These are phyloP conservation scores for Tephrocybe sp. DNA, from an alignment of 768 basidiomycete species.

Conservation along the genomic window DNA sequence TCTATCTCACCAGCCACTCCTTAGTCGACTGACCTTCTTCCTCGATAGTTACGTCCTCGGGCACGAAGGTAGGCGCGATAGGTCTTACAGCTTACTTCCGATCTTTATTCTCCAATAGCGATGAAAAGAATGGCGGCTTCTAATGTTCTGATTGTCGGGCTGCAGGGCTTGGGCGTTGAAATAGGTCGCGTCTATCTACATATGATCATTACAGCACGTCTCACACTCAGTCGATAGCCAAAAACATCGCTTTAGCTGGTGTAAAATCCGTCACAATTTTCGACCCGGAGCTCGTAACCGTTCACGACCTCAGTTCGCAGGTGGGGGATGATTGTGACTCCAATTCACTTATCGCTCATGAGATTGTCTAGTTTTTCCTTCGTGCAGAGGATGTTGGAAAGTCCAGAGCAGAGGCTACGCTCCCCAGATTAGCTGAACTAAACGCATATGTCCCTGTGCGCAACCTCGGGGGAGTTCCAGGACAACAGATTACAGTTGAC, in stretches of 20 bases:
- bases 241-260: conserved; percentile 92
- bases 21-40: conserved; percentile 17
- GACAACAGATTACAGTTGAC: conserved; percentile 78
- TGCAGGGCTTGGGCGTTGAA: conserved; percentile 92
- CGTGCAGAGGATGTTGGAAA: conserved; percentile 86
- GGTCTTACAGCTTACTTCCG: background rate
- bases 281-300: conserved; percentile 84
- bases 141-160: conserved; percentile 90
- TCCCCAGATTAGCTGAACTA: conserved; percentile 88
- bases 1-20: conserved; percentile 7
- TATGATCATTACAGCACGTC: conserved; percentile 5
- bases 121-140: conserved; percentile 99
- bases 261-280: conserved; percentile 97
- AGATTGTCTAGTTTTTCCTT: conserved; percentile 78
- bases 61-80: conserved; percentile 72
- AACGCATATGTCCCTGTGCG: conserved; percentile 96
- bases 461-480: conserved; percentile 74
- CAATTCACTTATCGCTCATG: conserved; percentile 13
- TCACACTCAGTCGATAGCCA: conserved; percentile 52
- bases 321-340: conserved; percentile 39
- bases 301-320: conserved; percentile 94
- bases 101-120: conserved; percentile 47
- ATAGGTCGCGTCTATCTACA: conserved; percentile 54
- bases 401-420: conserved; percentile 81
- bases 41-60: conserved; percentile 84